These are phyloP conservation scores for Boletus semigastroideus DNA, from an alignment of 1,284 basidiomycete species.

Conservation along the genomic window DNA sequence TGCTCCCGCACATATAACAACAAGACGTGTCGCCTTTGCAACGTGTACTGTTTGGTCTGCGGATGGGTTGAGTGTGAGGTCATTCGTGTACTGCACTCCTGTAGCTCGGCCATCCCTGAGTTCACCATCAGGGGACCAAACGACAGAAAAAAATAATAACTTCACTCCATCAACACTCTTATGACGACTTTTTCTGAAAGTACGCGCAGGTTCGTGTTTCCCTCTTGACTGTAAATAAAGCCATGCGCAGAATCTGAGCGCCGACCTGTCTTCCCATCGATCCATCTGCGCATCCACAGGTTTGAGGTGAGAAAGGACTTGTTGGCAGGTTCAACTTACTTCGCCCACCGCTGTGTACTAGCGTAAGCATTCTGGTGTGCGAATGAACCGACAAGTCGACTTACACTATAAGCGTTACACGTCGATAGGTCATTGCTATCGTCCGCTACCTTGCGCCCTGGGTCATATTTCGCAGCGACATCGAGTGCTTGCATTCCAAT, in stretches of 20 bases:
- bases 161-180: conserved; percentile 19
- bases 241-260: conserved; percentile 23
- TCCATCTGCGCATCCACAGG: conserved; percentile 13
- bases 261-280: conserved; percentile 21
- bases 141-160: neutral
- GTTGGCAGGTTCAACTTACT: neutral
- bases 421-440: conserved; percentile 27
- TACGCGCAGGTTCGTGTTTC: conserved; percentile 17
- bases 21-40: conserved; percentile 16
- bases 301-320: neutral
- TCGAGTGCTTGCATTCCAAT: conserved; percentile 32
- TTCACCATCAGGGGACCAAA: neutral
- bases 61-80: conserved; percentile 11
- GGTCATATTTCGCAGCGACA: conserved; percentile 28
- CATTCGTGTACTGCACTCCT: conserved; percentile 26
- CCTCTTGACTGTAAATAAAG: conserved; percentile 22
- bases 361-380: neutral
- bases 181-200: conserved; percentile 18
- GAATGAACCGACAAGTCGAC: neutral
- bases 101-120: conserved; percentile 22
- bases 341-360: neutral
- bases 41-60: conserved; percentile 7
- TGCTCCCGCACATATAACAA: conserved; percentile 21
- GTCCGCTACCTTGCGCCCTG: conserved; percentile 16
- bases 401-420: conserved; percentile 29